Base-by-base conservation (phyloP, 2,329 filamentous ascomycete species). In the Diaporthe citrichinensis region DNA sequence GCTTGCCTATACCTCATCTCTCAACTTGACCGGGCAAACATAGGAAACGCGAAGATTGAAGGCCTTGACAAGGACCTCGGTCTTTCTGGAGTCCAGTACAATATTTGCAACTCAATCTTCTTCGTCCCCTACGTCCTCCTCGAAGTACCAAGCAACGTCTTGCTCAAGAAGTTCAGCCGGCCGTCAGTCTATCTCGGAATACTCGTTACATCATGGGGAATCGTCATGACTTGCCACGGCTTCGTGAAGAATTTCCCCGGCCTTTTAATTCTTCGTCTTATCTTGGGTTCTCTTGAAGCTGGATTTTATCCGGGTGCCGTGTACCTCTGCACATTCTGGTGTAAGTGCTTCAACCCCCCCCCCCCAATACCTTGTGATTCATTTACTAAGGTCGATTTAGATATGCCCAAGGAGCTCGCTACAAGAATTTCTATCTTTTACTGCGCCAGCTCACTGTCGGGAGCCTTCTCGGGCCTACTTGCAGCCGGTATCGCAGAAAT, bases 61-160 rank as follows among this genome's bases (percentile, higher is more conserved):
- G 88, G 88, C 1, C 83, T 91, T 0, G 84, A 87, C 58, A 84
- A 90, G 74, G 87, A 89, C 72, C 81, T 90, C 17, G 76, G 88
- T 23, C 90, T 96, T 87, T 89, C 88, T 0, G 82, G 89, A 3
- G 88, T 90, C 74, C 89, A 95, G 81, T 97, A 95, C 84, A 96
- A 95, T 82, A 88, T 91, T 79, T 89, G 91, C 67, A 86, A 93
- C 4, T 88, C 87, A 6, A 90, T 95, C 76, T 97, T 97, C 86
- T 97, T 96, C 86, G 90, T 96, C 77, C 93, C 93, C 1, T 97
- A 97, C 81, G 88, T 93, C 2, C 87, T 93, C 25, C 94, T 95
- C 77, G 94, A 96, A 80, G 90, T 93, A 0, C 86, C 94, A 23
- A 95, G 92, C 73, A 97, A 97, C 79, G 83, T 96, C 15, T 84